Conservation (phyloP, 2,329 filamentous ascomycete species). For the Cryphonectria naterciae region DNA sequence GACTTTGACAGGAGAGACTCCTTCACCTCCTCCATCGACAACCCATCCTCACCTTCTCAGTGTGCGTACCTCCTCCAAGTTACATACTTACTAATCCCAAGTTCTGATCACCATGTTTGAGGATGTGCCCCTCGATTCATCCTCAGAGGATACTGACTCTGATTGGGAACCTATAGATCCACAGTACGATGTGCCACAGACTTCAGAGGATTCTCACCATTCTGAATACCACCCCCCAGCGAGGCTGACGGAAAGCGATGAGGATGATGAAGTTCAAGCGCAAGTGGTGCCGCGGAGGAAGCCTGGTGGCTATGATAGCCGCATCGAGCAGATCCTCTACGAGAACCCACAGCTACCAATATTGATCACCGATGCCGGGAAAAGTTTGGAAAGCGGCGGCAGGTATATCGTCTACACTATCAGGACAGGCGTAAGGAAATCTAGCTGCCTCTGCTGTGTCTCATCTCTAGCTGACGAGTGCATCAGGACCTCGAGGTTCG, state of each 20-base stretch:
- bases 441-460: neutral
- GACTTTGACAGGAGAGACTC: slow-evolving; percentile 89
- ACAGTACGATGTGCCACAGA: slow-evolving; percentile 69
- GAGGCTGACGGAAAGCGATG: slow-evolving; percentile 47
- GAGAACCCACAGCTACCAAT: slow-evolving; percentile 91
- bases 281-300: slow-evolving; percentile 63
- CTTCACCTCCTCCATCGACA: slow-evolving; percentile 68
- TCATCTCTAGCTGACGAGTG: slow-evolving; percentile 14
- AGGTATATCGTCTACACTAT: slow-evolving; percentile 98
- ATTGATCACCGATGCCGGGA: slow-evolving; percentile 91
- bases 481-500: slow-evolving; percentile 89
- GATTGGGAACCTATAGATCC: slow-evolving; percentile 54
- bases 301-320: slow-evolving; percentile 89
- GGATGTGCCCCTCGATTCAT: slow-evolving; percentile 42
- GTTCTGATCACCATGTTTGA: slow-evolving; percentile 41
- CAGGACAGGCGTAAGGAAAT: slow-evolving; percentile 75
- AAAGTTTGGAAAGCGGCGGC: slow-evolving; percentile 89
- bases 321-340: slow-evolving; percentile 96
- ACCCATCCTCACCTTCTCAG: slow-evolving; percentile 66
- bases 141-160: slow-evolving; percentile 46
- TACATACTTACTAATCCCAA: slow-evolving; percentile 24
- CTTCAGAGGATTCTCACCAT: slow-evolving; percentile 48
- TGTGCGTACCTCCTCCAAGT: slow-evolving; percentile 52
- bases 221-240: slow-evolving; percentile 21
- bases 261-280: slow-evolving; percentile 47